Evolutionary conservation across 1,139 yeast genomes (phyloP), one percentile per base, ranked within the genome.

Genomic region (Yamadazyma spencermartinsiae): DNA sequence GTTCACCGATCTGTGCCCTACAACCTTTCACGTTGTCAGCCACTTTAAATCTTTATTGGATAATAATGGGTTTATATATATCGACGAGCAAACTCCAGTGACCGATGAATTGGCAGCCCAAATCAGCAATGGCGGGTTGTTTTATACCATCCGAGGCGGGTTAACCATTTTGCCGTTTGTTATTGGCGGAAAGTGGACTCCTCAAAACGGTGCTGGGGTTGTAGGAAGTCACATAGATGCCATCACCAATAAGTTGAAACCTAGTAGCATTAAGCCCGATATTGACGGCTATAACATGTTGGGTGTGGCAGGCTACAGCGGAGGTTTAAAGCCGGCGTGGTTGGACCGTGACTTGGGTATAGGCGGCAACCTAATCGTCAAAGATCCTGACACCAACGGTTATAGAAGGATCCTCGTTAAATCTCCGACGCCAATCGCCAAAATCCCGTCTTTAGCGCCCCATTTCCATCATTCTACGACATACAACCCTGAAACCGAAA

Each of bases 301-400:
- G 27, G 86, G 85, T 1, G 85, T 80, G 13, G 84, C 86, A 1
- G 82, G 83, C 3, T 82, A 82, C 54, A 78, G 82, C 13, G 84
- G 85, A 19, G 74, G 80, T 1, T 59, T 80, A 48, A 68, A 70
- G 32, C 66, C 70, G 16, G 52, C 70, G 19, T 80, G 87, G 86
- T 70, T 79, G 56, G 86, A 80, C 55, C 68, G 88, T 58, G 88
- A 82, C 54, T 68, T 81, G 46, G 86, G 86, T 32, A 55, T 82
- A 40, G 87, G 83, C 36, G 88, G 88, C 21, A 65, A 80, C 39
- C 65, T 82, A 14, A 58, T 80, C 39, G 72, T 75, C 36, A 67
- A 61, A 45, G 65, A 55, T 33, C 34, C 21, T 10, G 37, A 49
- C 11, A 14, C 16, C 4, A 26, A 45, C 3, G 65, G 63, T 16